phyloP scores from a whole-genome alignment of 495 filamentous ascomycete species.

The Lasiosphaeris hirsuta region DNA sequence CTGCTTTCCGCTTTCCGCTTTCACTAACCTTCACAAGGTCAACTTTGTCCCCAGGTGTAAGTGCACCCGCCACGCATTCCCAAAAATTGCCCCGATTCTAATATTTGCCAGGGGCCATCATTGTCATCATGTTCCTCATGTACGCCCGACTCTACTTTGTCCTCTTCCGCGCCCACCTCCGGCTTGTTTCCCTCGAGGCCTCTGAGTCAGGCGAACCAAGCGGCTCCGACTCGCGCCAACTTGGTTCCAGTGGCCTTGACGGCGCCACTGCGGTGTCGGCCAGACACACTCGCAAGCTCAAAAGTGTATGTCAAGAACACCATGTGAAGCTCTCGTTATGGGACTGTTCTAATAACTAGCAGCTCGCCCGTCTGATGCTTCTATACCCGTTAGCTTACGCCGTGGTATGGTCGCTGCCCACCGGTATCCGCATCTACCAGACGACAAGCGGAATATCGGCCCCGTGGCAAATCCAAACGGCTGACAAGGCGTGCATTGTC shows the following conservation, averaged over 20 bases:
- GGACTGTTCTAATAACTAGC: neutral
- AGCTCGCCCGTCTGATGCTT: slow-evolving; percentile 43
- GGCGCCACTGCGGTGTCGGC: neutral
- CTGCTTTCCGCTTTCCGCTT: no score
- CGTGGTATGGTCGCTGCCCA: slow-evolving; percentile 44
- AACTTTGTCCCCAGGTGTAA: slow-evolving; percentile 40
- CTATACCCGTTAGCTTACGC: slow-evolving; percentile 43
- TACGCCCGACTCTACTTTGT: slow-evolving; percentile 41
- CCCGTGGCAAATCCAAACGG: slow-evolving; percentile 38
- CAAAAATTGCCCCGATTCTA: neutral
- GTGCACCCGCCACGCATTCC: neutral
- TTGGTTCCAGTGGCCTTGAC: neutral
- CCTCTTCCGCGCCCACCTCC: slow-evolving; percentile 39
- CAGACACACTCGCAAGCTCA: slow-evolving; percentile 23
- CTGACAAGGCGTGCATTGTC: slow-evolving; percentile 46
- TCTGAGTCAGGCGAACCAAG: neutral
- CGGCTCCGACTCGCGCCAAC: slow-evolving; percentile 3
- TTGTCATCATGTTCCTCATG: slow-evolving; percentile 35
- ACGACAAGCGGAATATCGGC: slow-evolving; percentile 28
- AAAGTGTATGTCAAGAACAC: slow-evolving; percentile 26
- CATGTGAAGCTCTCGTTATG: neutral
- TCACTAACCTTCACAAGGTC: no score
- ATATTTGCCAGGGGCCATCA: slow-evolving; percentile 31
- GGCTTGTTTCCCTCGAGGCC: slow-evolving; percentile 25
- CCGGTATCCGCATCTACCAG: slow-evolving; percentile 42